Evolutionary conservation across 805 yeast species (phyloP).

Genomic region (Yamadazyma phyllophila): DNA sequence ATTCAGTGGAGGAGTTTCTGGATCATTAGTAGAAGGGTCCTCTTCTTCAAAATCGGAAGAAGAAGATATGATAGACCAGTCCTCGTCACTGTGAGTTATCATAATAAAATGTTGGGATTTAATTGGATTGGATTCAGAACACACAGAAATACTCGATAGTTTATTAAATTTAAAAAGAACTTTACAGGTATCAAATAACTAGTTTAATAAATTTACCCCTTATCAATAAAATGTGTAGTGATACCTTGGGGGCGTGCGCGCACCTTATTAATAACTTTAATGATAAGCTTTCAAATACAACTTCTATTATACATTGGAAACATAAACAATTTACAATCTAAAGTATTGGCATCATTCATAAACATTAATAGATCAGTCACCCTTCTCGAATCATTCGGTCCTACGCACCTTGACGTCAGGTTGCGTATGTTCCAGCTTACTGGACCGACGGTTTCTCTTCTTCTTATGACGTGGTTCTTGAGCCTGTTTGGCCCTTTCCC

Average conservation of each 20-base stretch:
- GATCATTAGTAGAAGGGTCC: conserved; percentile 3
- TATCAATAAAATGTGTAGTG: conserved; percentile 1
- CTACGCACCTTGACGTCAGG: background rate
- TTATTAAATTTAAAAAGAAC: background rate
- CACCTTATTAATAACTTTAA: conserved; percentile 7
- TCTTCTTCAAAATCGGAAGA: conserved; percentile 39
- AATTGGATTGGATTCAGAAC: conserved; percentile 6
- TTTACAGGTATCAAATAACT: background rate
- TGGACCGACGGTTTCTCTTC: conserved; percentile 4
- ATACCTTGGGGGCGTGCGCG: conserved; percentile 5
- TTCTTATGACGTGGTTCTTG: conserved; percentile 9
- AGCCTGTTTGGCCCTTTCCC: conserved; percentile 15
- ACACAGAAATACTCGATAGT: background rate
- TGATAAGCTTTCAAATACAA: background rate
- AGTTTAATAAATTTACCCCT: conserved; percentile 1
- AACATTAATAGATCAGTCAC: background rate
- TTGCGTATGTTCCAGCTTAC: background rate
- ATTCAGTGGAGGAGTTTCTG: conserved; percentile 3
- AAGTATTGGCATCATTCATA: no score
- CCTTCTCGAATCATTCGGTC: background rate
- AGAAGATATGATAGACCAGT: conserved; percentile 45
- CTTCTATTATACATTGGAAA: background rate
- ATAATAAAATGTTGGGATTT: background rate
- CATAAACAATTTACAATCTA: background rate
- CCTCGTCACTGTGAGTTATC: conserved; percentile 31